phyloP scores from a whole-genome alignment of 2,329 filamentous ascomycete species.

The Xenosphaeropsis pyriputrescens region DNA sequence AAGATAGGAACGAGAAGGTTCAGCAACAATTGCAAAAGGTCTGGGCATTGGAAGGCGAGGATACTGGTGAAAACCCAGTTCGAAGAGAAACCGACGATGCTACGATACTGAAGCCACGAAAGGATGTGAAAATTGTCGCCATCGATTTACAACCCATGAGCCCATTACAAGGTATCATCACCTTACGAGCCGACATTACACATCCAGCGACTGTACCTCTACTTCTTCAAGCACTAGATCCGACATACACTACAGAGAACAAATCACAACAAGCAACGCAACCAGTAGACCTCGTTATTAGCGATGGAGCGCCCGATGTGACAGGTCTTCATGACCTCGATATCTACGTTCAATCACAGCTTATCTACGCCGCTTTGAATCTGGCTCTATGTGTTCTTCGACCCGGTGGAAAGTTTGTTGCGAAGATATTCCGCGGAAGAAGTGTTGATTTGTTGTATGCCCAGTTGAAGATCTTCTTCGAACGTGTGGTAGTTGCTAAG shows the following conservation, averaged over 20 bases:
- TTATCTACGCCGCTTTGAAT: slow-evolving; percentile 88
- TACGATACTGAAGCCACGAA: slow-evolving; percentile 27
- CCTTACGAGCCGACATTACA: slow-evolving; percentile 88
- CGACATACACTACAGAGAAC: slow-evolving; percentile 39
- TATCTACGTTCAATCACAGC: slow-evolving; percentile 93
- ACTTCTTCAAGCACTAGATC: slow-evolving; percentile 71
- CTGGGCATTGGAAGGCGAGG: slow-evolving; percentile 3
- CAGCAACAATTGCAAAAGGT: slow-evolving; percentile 36
- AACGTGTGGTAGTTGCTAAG: slow-evolving; percentile 79
- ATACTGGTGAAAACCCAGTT: slow-evolving; percentile 8
- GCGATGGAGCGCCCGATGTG: slow-evolving; percentile 90
- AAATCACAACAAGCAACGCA: slow-evolving; percentile 43
- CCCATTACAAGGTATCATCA: slow-evolving; percentile 82
- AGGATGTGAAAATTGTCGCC: slow-evolving; percentile 83
- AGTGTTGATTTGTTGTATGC: slow-evolving; percentile 95
- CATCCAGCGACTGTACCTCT: slow-evolving; percentile 90
- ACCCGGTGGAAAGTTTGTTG: slow-evolving; percentile 90
- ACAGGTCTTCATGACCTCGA: slow-evolving; percentile 94
- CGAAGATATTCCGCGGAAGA: slow-evolving; percentile 90
- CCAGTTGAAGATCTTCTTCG: slow-evolving; percentile 85
- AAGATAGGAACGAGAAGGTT: slow-evolving; percentile 62
- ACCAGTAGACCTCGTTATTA: slow-evolving; percentile 85
- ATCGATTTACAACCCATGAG: slow-evolving; percentile 96
- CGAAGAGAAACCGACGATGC: slow-evolving; percentile 15
- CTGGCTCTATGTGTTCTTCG: slow-evolving; percentile 84